phyloP scores from a whole-genome alignment of 2,329 filamentous ascomycete genomes.

The Colletotrichum echinochloae region DNA sequence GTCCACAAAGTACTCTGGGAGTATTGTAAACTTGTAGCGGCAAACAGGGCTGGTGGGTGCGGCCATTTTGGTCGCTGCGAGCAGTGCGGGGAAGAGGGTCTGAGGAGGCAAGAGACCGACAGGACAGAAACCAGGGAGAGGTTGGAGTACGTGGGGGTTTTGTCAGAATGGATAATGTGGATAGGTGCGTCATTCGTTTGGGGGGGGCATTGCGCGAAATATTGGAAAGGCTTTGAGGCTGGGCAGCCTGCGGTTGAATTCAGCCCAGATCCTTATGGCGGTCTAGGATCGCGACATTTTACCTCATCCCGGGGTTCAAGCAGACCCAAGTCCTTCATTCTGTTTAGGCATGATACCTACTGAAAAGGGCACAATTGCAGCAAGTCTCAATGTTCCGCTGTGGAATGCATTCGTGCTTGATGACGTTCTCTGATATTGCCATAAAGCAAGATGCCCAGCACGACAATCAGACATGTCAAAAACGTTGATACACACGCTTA shows the following conservation, averaged over 20 bases:
- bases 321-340: no score
- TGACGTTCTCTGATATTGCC: not conserved
- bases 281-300: no score
- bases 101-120: not conserved
- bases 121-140: constrained; percentile 42
- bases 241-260: not conserved
- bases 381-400: no score
- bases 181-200: not conserved
- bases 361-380: no score
- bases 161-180: not conserved
- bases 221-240: constrained; percentile 2
- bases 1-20: constrained; percentile 14
- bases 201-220: not conserved
- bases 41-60: not conserved
- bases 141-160: constrained; percentile 47
- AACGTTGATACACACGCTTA: not conserved
- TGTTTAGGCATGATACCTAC: no score
- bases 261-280: not conserved
- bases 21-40: constrained; percentile 30
- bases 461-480: not conserved
- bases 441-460: not conserved
- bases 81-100: constrained; percentile 10
- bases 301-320: no score
- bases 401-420: not conserved
- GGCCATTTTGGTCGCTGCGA: constrained; percentile 19